Evolutionary conservation across 2,329 filamentous ascomycete genomes (phyloP).

Genomic region (Bertia moriformis): DNA sequence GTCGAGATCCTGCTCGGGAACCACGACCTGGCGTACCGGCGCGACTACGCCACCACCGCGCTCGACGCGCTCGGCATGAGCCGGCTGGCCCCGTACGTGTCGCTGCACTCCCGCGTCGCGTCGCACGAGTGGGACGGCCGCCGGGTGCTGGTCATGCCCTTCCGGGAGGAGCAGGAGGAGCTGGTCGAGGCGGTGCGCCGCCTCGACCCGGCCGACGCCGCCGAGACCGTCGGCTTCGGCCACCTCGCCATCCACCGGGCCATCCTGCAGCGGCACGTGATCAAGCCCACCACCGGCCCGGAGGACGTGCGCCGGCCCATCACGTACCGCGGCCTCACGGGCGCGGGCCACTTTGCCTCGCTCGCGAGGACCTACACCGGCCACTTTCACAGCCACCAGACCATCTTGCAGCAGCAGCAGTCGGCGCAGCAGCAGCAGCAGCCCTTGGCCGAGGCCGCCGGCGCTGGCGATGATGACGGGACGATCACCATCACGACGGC

Average conservation of each 20-base stretch:
- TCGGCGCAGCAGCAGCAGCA: no score
- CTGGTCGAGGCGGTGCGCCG: slow-evolving; percentile 9
- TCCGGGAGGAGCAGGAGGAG: slow-evolving; percentile 15
- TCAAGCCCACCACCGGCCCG: slow-evolving; percentile 3
- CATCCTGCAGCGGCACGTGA: slow-evolving; percentile 12
- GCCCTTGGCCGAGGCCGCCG: no score
- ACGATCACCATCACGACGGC: no score
- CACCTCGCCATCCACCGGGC: slow-evolving; percentile 16
- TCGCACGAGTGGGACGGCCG: slow-evolving; percentile 12
- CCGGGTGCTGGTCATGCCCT: slow-evolving; percentile 14
- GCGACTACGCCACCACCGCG: slow-evolving; percentile 13
- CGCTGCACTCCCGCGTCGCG: slow-evolving; percentile 10
- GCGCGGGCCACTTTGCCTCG: slow-evolving; percentile 10
- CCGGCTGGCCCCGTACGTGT: slow-evolving; percentile 10
- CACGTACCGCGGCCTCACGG: slow-evolving; percentile 12
- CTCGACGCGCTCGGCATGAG: slow-evolving; percentile 12
- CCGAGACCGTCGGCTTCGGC: slow-evolving; percentile 13
- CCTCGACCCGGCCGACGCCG: slow-evolving; percentile 8
- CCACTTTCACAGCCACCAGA: slow-evolving; percentile 16
- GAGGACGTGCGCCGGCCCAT: slow-evolving; percentile 6
- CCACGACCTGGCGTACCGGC: slow-evolving; percentile 16
- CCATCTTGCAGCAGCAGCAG: no score
- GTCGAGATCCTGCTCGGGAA: slow-evolving; percentile 18
- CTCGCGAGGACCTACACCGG: slow-evolving; percentile 16
- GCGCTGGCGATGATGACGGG: no score